These are phyloP conservation scores for Linum usitatissimum DNA, from an alignment of 345 rosid species.

Conservation along the genomic window DNA sequence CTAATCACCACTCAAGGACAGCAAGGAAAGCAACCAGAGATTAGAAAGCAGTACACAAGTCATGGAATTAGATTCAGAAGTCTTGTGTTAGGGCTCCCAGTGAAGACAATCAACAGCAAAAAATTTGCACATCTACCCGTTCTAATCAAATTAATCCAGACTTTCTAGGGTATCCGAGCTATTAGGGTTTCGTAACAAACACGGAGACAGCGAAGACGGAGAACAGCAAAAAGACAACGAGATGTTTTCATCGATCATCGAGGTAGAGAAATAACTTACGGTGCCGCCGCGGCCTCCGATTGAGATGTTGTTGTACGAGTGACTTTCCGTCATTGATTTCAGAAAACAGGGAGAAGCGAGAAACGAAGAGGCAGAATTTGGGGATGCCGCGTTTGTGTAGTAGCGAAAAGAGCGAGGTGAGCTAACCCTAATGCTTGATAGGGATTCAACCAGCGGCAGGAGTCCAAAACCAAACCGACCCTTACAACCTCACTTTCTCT, in stretches of 20 bases:
- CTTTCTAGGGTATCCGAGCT: neutral
- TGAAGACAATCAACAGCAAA: neutral
- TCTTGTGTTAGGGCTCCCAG: neutral
- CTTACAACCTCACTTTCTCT: too few relatives aligned
- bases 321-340: slow-evolving; percentile 55
- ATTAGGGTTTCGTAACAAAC: slow-evolving; percentile 1
- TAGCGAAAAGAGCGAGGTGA: too few relatives aligned
- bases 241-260: neutral
- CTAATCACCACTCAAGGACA: neutral
- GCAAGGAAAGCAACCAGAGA: too few relatives aligned
- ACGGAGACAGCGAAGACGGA: neutral
- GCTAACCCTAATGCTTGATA: too few relatives aligned
- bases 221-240: neutral
- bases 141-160: neutral
- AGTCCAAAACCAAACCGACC: too few relatives aligned
- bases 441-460: too few relatives aligned
- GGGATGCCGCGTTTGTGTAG: neutral
- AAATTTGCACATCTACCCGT: neutral
- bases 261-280: slow-evolving; percentile 20
- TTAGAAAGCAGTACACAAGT: neutral
- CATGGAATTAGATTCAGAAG: neutral
- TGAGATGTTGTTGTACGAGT: slow-evolving; percentile 63
- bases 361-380: neutral
- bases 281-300: slow-evolving; percentile 86
- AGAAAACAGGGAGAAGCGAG: neutral